Evolutionary conservation across 2,329 filamentous ascomycete species (phyloP).

Genomic region (Claviceps quebecensis): DNA sequence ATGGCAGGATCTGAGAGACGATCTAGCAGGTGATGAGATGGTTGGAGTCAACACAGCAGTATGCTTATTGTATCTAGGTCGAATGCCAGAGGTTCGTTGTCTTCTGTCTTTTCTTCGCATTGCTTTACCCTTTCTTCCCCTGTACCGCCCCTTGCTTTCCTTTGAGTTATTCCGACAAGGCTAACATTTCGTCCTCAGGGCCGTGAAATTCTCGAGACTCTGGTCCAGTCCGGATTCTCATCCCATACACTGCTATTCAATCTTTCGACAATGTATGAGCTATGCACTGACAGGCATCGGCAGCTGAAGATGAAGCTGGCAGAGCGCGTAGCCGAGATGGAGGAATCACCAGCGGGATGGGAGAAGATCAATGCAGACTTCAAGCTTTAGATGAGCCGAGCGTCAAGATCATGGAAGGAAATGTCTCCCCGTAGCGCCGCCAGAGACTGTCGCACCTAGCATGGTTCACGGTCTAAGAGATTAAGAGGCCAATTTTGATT

Average conservation of each 20-base stretch:
- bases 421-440: too few species aligned
- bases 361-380: slow-evolving; percentile 63
- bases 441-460: too few species aligned
- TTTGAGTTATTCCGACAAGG: not conserved
- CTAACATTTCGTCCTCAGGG: slow-evolving; percentile 30
- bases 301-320: slow-evolving; percentile 58
- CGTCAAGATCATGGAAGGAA: too few species aligned
- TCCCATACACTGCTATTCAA: slow-evolving; percentile 83
- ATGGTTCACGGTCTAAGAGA: too few species aligned
- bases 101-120: not conserved
- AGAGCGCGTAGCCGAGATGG: slow-evolving; percentile 50
- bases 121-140: not conserved
- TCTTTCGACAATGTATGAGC: slow-evolving; percentile 77
- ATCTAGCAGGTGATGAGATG: slow-evolving; percentile 45
- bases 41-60: slow-evolving; percentile 72
- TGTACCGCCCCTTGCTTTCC: too few species aligned
- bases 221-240: slow-evolving; percentile 47
- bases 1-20: slow-evolving; percentile 41
- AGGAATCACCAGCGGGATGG: slow-evolving; percentile 45
- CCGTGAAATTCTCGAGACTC: slow-evolving; percentile 47
- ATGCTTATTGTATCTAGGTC: slow-evolving; percentile 67
- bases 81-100: slow-evolving; percentile 49
- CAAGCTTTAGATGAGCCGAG: slow-evolving; percentile 41
- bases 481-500: too few species aligned
- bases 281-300: slow-evolving; percentile 66